Conservation (phyloP, 768 basidiomycete species). For the Lactarius sanguifluus region DNA sequence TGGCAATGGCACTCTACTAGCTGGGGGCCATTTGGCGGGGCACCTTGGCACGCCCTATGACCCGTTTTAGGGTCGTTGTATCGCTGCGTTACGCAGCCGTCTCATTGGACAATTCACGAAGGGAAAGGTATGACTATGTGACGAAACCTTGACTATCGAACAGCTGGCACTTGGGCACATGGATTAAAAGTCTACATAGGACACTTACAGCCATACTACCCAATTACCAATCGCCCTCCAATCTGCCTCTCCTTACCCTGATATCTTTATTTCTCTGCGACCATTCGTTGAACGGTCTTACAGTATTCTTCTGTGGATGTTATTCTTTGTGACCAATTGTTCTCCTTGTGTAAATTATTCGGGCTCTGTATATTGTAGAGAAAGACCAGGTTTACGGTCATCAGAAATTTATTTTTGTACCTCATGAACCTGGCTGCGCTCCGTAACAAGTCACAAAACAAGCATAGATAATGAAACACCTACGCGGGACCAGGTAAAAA, state of each 20-base stretch:
- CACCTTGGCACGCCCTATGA: neutral
- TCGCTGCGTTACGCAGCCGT: constrained; percentile 1
- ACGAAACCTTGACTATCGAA: neutral
- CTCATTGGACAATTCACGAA: neutral
- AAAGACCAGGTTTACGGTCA: neutral
- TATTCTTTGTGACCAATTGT: constrained; percentile 1
- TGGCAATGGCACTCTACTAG: neutral
- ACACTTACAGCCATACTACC: neutral
- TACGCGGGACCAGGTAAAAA: neutral
- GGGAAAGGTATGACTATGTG: neutral
- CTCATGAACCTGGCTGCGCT: neutral
- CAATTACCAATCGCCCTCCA: neutral
- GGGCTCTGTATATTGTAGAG: constrained; percentile 5
- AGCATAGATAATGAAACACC: neutral
- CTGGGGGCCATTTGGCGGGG: neutral
- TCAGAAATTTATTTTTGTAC: neutral
- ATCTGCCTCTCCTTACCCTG: neutral
- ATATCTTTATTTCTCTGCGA: constrained; percentile 12
- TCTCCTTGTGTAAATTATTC: constrained; percentile 2
- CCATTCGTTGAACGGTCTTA: constrained; percentile 2
- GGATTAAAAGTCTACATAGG: neutral
- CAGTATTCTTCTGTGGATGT: constrained; percentile 4
- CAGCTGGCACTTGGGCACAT: neutral
- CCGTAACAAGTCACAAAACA: neutral
- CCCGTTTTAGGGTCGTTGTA: neutral